Base-by-base conservation (phyloP, 768 basidiomycete species). In the Dentipellis sp. region DNA sequence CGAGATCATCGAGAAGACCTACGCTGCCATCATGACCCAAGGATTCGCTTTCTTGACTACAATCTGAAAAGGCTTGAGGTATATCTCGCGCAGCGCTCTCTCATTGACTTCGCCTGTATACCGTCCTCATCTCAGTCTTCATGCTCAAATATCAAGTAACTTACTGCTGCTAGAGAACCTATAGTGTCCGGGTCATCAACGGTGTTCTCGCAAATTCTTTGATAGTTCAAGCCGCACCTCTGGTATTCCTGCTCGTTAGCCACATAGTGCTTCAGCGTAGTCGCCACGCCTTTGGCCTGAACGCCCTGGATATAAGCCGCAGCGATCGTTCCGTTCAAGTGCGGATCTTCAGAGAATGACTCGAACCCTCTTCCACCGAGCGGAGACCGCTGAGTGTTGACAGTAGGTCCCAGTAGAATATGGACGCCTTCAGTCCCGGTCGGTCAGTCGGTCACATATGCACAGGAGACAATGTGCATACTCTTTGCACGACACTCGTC, bases 251-350 rank as follows among this genome's bases (percentile, higher is more conserved):
- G 81, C 54, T 84, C 83, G 63, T 85, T 83, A 2, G 75, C 77
- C 52, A 78, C 78, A 53, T 74, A 86, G 59, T 85, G 83, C 69
- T 86, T 85, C 63, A 84, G 80, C 2, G 80, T 81, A 0, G 82
- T 78, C 21, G 75, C 74, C 9, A 86, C 78, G 16, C 81, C 80
- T 46, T 75, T 72, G 4, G 72, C 75, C 59, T 86, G 83, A 9
- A 86, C 61, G 22, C 84, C 83, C 50, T 83, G 78, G 56, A 85
- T 77, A 62, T 83, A 86, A 2, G 79, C 76, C 0, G 79, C 75
- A 2, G 83, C 82, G 52, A 82, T 74, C 10, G 70, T 77, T 10
- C 78, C 82, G 50, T 75, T 78, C 48, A 83, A 62, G 53, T 74
- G 71, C 12, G 83, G 82, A 64, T 84, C 82, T 65, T 84, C 82